Base-by-base conservation (phyloP, 495 filamentous ascomycete genomes). In the Umbilicaria muhlenbergii region DNA sequence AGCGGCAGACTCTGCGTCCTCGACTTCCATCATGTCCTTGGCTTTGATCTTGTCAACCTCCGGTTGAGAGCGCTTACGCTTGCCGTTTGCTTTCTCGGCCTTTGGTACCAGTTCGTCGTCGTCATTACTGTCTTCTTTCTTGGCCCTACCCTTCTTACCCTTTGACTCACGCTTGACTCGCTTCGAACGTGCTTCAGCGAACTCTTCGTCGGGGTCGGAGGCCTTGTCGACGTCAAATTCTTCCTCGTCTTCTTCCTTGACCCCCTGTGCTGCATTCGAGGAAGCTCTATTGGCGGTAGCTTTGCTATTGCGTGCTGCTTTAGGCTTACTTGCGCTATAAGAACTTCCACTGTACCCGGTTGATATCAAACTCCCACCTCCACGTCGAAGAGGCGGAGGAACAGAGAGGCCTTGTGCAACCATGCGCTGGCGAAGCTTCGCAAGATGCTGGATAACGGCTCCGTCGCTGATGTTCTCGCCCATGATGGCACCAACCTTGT, bases 401-500 rank as follows among this genome's bases (percentile, higher is more conserved):
- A 67, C 61, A 1, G 41, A 38, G 21, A 65, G 60, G 0, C 53
- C 53, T 0, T 56, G 50, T 0, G 50, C 39, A 13, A 55, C 44
- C 35, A 64, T 55, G 16, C 57, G 58, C 5, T n/a, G 5, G 1
- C 67, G 66, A 1, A 71, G 42, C 42, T 73, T 73, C 0, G 65
- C 54, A 2, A 71, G 49, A 35, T 73, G 69, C 46, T 73, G 69
- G 1, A 68, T 51, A 13, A 73, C 66, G 0, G 66, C 65, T 1
- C 68, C 62, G 21, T 64, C 63, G 0, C 58, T 62, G 14, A 62
- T 59, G 17, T 57, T 57, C 0, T 44, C 32, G 1, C 58, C 58
- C 58, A 73, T 65, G 3, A 39, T 50, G 5, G 34, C 41, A 5
- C 59, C 67, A 17, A 68, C 51, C 0, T 56, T 44, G 0, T 50